phyloP scores from a whole-genome alignment of 2,329 filamentous ascomycete species.

The Ceratocystis variospora region DNA sequence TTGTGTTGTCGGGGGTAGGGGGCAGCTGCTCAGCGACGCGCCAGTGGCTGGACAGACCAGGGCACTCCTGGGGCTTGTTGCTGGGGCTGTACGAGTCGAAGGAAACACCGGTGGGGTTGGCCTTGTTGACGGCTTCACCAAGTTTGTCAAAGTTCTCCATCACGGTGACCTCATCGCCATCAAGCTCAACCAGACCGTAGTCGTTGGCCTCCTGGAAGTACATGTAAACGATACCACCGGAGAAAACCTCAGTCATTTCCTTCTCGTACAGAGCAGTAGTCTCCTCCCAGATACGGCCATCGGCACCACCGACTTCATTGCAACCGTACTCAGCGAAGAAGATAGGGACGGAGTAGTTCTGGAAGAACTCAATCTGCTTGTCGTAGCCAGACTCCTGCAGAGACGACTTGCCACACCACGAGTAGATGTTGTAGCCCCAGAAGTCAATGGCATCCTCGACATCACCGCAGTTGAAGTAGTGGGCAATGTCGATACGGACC shows the following conservation, averaged over 20 bases:
- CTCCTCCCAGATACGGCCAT: slow-evolving; percentile 70
- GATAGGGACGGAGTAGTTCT: slow-evolving; percentile 76
- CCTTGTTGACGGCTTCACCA: slow-evolving; percentile 53
- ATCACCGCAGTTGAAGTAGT: slow-evolving; percentile 89
- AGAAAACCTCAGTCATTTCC: slow-evolving; percentile 78
- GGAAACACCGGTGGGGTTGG: slow-evolving; percentile 51
- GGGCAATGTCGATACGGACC: slow-evolving; percentile 67
- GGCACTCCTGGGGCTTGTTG: slow-evolving; percentile 57
- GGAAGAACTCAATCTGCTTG: slow-evolving; percentile 72
- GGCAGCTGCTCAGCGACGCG: slow-evolving; percentile 56
- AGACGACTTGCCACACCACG: slow-evolving; percentile 83
- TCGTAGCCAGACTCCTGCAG: slow-evolving; percentile 68
- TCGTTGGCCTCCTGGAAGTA: slow-evolving; percentile 87
- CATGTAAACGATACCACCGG: slow-evolving; percentile 97
- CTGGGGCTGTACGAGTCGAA: slow-evolving; percentile 56
- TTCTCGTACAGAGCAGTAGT: slow-evolving; percentile 65
- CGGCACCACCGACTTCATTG: slow-evolving; percentile 50
- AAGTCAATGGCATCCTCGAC: slow-evolving; percentile 64
- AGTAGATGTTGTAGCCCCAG: slow-evolving; percentile 99
- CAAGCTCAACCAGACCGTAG: slow-evolving; percentile 62
- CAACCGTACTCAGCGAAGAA: slow-evolving; percentile 99
- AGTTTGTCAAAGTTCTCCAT: slow-evolving; percentile 64
- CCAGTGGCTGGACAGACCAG: slow-evolving; percentile 52
- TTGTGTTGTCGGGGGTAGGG: slow-evolving; percentile 60
- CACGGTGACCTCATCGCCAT: slow-evolving; percentile 46